Base-by-base conservation (phyloP, 192 early-diverging fungal species). In the Lobosporangium transversale region DNA sequence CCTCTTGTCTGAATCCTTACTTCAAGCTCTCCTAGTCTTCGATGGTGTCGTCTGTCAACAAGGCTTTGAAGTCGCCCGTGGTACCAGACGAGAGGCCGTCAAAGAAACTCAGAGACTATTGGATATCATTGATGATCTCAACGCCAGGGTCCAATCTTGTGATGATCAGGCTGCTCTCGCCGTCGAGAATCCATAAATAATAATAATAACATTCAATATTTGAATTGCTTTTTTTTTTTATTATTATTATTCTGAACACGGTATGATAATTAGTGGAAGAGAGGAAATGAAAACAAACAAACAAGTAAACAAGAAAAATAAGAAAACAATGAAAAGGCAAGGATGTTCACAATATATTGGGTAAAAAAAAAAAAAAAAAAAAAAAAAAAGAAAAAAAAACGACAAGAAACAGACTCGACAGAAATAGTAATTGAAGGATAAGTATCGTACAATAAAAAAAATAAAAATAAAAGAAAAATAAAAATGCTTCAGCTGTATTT, bases 11-110 rank as follows among this genome's bases (percentile, higher is more conserved):
- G 94, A 96, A 79, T 70, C 83, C 42, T 74, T 96, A 26, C 86
- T 95, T 85, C 92, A 95, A 83, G 70, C 83, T 3, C 62, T 96
- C 33, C 66, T 96, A 11, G 83, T 90, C 51, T 78, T 95, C 42
- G 94, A 96, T 76, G 83, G 86, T 1, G 88, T 94, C 20, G 81
- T 79, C 40, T 90, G 88, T 56, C 85, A 88, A 45, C 81, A 83
- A 4, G 89, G 89, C 20, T 87, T 92, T 54, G 88, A 92, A 36
- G 85, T 85, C 30, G 92, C 92, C 6, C 71, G 94, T 29, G 70
- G 82, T 61, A 89, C 86, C 58, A 71, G 94, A 79, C 79, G 86
- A 60, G 87, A 92, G 70, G 89, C 87, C 3, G 94, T 96, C 35
- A 82, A 85, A 62, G 63, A 85, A 40, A 81, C 90, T 27, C 93